phyloP scores from a whole-genome alignment of 2,329 filamentous ascomycete genomes.

The Microdochium paspali region DNA sequence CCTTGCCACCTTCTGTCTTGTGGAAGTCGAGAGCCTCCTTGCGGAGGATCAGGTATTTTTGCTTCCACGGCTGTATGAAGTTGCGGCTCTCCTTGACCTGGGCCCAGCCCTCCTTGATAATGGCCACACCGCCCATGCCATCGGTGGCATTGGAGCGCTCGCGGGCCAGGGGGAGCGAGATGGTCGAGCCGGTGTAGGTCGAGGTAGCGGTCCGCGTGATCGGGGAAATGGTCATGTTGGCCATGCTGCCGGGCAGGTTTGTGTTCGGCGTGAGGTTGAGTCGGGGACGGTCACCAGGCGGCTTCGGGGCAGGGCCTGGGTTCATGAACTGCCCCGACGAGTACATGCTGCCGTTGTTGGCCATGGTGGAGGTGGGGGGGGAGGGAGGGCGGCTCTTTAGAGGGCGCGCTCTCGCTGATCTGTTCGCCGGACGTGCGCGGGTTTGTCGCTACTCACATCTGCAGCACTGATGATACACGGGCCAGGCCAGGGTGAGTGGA shows the following conservation, averaged over 20 bases:
- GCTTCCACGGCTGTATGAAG: constrained; percentile 79
- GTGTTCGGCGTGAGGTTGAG: constrained; percentile 70
- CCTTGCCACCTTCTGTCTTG: constrained; percentile 82
- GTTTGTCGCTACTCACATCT: neutral
- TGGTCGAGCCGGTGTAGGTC: constrained; percentile 62
- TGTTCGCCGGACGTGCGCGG: neutral
- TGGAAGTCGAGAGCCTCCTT: constrained; percentile 92
- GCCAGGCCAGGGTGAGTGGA: neutral
- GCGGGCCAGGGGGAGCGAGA: constrained; percentile 60
- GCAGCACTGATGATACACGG: constrained; percentile 1
- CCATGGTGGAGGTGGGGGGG: constrained; percentile 9
- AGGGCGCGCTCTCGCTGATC: neutral
- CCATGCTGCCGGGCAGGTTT: constrained; percentile 69
- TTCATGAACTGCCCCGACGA: constrained; percentile 78
- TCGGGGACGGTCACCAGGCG: constrained; percentile 74
- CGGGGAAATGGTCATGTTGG: constrained; percentile 66
- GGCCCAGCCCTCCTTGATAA: constrained; percentile 76
- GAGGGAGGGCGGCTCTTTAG: constrained; percentile 10
- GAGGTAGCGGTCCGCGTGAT: constrained; percentile 57
- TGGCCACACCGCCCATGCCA: constrained; percentile 57
- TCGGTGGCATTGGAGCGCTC: constrained; percentile 49
- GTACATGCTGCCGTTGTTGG: constrained; percentile 38
- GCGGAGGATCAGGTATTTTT: constrained; percentile 83
- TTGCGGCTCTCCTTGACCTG: constrained; percentile 86
- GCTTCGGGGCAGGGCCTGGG: constrained; percentile 85